These are phyloP conservation scores for Epithele typhae DNA, from an alignment of 768 basidiomycete genomes.

Conservation along the genomic window DNA sequence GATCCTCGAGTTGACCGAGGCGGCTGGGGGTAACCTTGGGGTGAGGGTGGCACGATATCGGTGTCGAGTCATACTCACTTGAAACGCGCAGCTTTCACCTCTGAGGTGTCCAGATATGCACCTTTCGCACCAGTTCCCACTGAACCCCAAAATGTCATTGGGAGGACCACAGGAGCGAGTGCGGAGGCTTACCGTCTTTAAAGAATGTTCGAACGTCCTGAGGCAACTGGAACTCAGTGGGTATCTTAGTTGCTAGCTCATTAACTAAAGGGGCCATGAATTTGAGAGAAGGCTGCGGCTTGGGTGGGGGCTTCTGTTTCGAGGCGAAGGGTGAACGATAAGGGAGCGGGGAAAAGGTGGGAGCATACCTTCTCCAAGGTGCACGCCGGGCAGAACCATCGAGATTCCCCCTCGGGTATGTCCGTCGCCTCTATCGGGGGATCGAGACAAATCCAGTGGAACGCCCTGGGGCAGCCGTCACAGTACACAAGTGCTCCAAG, in stretches of 20 bases:
- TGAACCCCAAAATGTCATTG: constrained; percentile 30
- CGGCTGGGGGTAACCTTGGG: constrained; percentile 44
- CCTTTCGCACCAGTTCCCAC: constrained; percentile 79
- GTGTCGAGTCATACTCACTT: constrained; percentile 75
- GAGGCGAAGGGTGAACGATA: constrained; percentile 5
- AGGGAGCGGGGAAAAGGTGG: background rate
- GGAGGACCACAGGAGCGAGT: too few species aligned
- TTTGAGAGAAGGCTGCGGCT: constrained; percentile 50
- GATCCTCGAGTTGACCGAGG: constrained; percentile 84
- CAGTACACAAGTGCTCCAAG: constrained; percentile 89
- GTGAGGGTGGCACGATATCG: too few species aligned
- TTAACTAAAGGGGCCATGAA: constrained; percentile 70
- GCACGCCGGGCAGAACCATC: constrained; percentile 81
- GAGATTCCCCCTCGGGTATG: constrained; percentile 67
- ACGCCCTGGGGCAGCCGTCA: constrained; percentile 93
- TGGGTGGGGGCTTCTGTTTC: constrained; percentile 61
- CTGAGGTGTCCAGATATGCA: constrained; percentile 76
- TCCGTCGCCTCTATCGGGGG: constrained; percentile 90
- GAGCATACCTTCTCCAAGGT: constrained; percentile 52
- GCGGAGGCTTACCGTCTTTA: constrained; percentile 63
- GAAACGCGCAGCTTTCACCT: constrained; percentile 68
- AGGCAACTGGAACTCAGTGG: constrained; percentile 82
- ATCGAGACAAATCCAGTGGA: constrained; percentile 95
- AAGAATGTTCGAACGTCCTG: constrained; percentile 80
- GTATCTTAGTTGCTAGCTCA: constrained; percentile 62